A percentile compares a stretch with the other conserved stretches of the same genome.
These are phyloP conservation scores for Plasmodium malariae DNA, from an alignment of 169 alveolate species.

Conservation along the genomic window DNA sequence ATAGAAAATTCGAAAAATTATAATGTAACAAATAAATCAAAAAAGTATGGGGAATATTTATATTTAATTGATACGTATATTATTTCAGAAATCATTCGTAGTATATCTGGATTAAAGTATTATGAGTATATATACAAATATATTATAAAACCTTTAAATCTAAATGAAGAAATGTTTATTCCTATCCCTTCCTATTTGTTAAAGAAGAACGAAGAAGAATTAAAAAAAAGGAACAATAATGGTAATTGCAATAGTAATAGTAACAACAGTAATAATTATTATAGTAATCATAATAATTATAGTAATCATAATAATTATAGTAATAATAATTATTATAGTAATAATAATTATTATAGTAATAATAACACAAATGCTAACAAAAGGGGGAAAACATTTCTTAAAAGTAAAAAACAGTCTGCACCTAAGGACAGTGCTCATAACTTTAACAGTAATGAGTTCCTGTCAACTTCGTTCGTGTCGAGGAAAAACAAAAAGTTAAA, in stretches of 20 bases:
- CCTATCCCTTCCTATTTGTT: constrained; percentile 57
- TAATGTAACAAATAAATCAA: constrained; percentile 2
- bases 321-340: background rate
- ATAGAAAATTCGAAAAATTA: constrained; percentile 78
- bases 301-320: no score
- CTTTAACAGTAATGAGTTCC: constrained; percentile 15
- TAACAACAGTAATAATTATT: background rate
- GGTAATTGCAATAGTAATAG: background rate
- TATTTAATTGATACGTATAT: constrained; percentile 62
- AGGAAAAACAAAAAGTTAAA: constrained; percentile 27
- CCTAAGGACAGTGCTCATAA: background rate
- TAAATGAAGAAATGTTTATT: constrained; percentile 57
- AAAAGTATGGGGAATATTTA: constrained; percentile 39
- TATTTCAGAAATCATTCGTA: constrained; percentile 42
- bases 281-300: no score
- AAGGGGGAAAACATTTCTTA: constrained; percentile 22
- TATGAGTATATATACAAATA: constrained; percentile 61
- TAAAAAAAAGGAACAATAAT: constrained; percentile 4
- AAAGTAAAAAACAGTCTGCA: background rate
- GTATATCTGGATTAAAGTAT: constrained; percentile 57
- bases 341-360: background rate
- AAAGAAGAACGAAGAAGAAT: constrained; percentile 15
- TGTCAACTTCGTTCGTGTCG: background rate
- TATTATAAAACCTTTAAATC: constrained; percentile 55
- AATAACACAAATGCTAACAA: background rate